Evolutionary conservation across 495 filamentous ascomycete species (phyloP), one percentile per base, ranked within the genome.

Genomic region (Penicillium robsamsonii): DNA sequence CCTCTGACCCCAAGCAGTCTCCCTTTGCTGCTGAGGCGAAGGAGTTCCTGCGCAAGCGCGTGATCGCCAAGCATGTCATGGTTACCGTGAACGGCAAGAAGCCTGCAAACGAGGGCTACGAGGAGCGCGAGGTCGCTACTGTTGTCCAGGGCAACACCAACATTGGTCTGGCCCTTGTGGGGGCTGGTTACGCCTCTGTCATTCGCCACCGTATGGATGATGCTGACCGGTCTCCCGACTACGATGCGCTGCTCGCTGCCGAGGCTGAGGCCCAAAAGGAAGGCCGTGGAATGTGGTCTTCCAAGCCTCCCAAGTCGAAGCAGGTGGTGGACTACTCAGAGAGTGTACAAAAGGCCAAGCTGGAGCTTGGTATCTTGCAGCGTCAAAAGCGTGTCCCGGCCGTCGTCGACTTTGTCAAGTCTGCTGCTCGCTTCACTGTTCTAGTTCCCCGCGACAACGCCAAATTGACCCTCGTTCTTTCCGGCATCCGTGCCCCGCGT

Each of bases 401-500:
- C 8, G 75, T 99, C 59, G 93, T 99, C 43, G 95, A 99, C 68
- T 99, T 91, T 67, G 94, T 96, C 77, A 96, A 96, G 74, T 91
- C 90, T 13, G 95, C 89, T 30, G 96, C 92, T 24, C 86, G 95
- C 50, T 99, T 99, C 72, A 94, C 89, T 29, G 80, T 99, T 43
- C 79, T 99, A 5, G 84, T 99, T 35, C 95, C 95, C 27, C 86
- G 92, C 22, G 95, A 97, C 68, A 90, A 91, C 63, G 88, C 89
- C 70, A 97, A 96, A 75, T 78, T 99, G 62, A 99, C 92, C 1
- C 87, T 99, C 59, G 92, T 99, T 2, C 85, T 99, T 48, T 92
- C 88, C 30, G 94, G 95, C 46, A 91, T 99, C 56, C 91, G 91
- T 50, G 90, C 90, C n/a, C 95, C 95, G 11, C 83, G 86, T 50